phyloP scores from a whole-genome alignment of 257 asterid species.

The Primulina huaijiensis region DNA sequence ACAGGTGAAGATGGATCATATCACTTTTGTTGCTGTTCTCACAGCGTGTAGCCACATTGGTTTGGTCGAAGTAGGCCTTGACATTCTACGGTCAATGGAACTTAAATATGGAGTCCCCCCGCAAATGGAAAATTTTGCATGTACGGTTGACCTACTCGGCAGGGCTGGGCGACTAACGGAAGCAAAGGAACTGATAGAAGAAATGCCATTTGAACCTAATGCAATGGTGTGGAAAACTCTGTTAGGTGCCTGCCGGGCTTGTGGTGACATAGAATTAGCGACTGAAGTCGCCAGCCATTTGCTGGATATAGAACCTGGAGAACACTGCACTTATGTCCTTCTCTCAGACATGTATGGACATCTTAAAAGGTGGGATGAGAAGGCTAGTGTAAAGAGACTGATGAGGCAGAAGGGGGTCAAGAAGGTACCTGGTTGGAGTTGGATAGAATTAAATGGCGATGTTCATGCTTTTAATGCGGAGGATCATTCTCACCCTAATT shows the following conservation, averaged over 20 bases:
- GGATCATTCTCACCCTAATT: conserved; percentile 58
- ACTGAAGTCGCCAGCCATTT: conserved; percentile 50
- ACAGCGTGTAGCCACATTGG: conserved; percentile 93
- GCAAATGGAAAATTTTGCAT: conserved; percentile 82
- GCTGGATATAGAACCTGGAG: conserved; percentile 70
- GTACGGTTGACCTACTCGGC: conserved; percentile 82
- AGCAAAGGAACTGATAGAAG: conserved; percentile 57
- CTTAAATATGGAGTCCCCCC: conserved; percentile 51
- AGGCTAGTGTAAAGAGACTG: conserved; percentile 63
- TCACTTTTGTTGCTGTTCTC: conserved; percentile 79
- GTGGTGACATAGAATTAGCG: conserved; percentile 78
- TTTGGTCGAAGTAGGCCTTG: conserved; percentile 66
- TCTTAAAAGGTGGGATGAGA: conserved; percentile 68
- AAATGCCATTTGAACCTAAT: conserved; percentile 74
- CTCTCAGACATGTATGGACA: conserved; percentile 79
- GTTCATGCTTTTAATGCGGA: conserved; percentile 77
- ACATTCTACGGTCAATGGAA: conserved; percentile 58
- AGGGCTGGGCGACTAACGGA: conserved; percentile 65
- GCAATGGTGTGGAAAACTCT: conserved; percentile 79
- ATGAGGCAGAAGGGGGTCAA: conserved; percentile 67
- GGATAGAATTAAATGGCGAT: conserved; percentile 62
- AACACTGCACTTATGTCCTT: conserved; percentile 75
- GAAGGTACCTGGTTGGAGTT: conserved; percentile 91
- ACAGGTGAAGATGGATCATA: conserved; percentile 62
- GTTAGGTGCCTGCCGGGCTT: conserved; percentile 70